A percentile compares a stretch with the other conserved stretches of the same genome.
Evolutionary conservation across 164 flowering plant species (phyloP).

Genomic region (Vitis cinerea): DNA sequence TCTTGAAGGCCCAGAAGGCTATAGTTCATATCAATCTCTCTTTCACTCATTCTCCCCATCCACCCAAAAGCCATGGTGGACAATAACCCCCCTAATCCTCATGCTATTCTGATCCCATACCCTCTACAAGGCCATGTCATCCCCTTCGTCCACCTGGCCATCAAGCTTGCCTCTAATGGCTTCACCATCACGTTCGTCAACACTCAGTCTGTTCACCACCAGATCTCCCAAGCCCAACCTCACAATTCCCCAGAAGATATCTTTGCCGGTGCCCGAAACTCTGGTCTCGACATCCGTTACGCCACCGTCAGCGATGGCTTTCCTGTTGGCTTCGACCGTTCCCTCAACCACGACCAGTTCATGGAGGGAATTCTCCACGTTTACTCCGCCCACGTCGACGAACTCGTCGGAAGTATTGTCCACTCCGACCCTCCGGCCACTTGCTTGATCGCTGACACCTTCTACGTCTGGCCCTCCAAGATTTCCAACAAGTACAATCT

Average conservation of each 20-base stretch:
- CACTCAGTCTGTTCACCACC: slow-evolving; percentile 47
- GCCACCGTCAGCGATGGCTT: slow-evolving; percentile 51
- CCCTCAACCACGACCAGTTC: slow-evolving; percentile 48
- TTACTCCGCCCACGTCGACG: slow-evolving; percentile 49
- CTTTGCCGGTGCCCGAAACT: slow-evolving; percentile 38
- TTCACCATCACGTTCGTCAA: slow-evolving; percentile 62
- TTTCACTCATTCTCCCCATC: no score
- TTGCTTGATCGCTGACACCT: slow-evolving; percentile 59
- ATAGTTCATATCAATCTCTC: background rate
- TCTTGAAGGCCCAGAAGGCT: background rate
- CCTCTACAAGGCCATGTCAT: slow-evolving; percentile 70
- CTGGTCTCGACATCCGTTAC: slow-evolving; percentile 57
- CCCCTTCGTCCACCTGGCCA: slow-evolving; percentile 50
- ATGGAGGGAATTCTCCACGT: slow-evolving; percentile 40
- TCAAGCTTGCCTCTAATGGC: slow-evolving; percentile 61
- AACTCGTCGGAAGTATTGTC: slow-evolving; percentile 28
- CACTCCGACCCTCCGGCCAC: slow-evolving; percentile 20
- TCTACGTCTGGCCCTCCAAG: slow-evolving; percentile 48
- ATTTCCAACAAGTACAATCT: slow-evolving; percentile 43
- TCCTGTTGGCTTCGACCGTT: slow-evolving; percentile 54
- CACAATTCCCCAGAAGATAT: slow-evolving; percentile 20
- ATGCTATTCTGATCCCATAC: slow-evolving; percentile 51
- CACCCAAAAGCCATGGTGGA: background rate
- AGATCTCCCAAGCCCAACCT: slow-evolving; percentile 33
- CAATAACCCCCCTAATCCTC: slow-evolving; percentile 26